Evolutionary conservation across 2,329 filamentous ascomycete genomes (phyloP), one percentile per base, ranked within the genome.

Genomic region (Neonectria sp.): DNA sequence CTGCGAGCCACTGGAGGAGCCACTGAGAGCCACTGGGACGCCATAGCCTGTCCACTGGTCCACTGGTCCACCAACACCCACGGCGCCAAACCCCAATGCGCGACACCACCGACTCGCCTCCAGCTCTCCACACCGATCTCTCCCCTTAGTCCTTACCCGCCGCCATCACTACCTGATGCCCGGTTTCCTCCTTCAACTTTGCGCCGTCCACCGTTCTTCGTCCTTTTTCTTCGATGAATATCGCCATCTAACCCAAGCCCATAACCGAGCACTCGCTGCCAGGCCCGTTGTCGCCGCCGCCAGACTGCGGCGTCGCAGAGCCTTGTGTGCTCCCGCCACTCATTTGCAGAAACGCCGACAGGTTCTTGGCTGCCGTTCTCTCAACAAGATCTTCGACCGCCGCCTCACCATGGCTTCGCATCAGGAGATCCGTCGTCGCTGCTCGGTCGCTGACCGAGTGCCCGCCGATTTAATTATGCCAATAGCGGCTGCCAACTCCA

Each of bases 141-240:
- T 55, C 46, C 68, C 72, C 37, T 40, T 40, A 40, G 37, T 68
- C 74, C 72, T 73, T 75, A 75, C 69, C 72, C 69, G 69, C 72
- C 69, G 69, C 67, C 73, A 66, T 71, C 68, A 75, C 73, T 76
- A 69, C 71, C 77, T 76, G 83, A 88, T 88, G 86, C 85, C 82
- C 75, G 80, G 79, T 74, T 82, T 82, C 75, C 81, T 86, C 68
- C 76, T 86, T 65, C 79, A 81, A 77, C 79, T 85, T 71, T 87
- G 85, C 77, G 81, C 82, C 76, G 77, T 81, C 72, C 82, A 84
- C 78, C 81, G 83, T 74, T 83, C 79, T 75, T 82, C 83, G 73
- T 80, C 79, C 78, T 74, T 81, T 78, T 79, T 86, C 76, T 79
- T 84, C 70, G 76, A 85, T 80, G 82, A 86, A 71, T 79, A 82